phyloP scores from a whole-genome alignment of 345 rosid genomes.

The Gossypium raimondii region DNA sequence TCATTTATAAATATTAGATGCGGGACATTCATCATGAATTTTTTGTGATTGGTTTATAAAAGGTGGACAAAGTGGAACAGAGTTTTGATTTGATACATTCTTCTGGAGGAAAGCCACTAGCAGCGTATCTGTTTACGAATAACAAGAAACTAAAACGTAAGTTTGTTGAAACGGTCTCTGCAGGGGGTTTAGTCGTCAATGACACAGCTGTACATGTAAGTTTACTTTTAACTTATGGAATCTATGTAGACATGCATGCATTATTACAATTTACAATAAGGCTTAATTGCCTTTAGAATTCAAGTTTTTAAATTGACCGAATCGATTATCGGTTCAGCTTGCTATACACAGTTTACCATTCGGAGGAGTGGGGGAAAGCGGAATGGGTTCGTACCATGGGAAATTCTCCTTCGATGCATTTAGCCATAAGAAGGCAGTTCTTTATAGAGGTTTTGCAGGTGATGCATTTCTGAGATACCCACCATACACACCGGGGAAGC shows the following conservation, averaged over 20 bases:
- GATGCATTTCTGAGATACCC: conserved; percentile 74
- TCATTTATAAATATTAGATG: no score
- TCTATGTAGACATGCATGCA: conserved; percentile 9
- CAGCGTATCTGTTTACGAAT: conserved; percentile 82
- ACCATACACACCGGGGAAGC: conserved; percentile 67
- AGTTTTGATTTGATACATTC: conserved; percentile 67
- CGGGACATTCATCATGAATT: not conserved
- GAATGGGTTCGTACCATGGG: conserved; percentile 89
- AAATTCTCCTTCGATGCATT: conserved; percentile 93
- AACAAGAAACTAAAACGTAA: conserved; percentile 60
- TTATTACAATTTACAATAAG: not conserved
- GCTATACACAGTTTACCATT: conserved; percentile 65
- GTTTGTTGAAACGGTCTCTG: conserved; percentile 65
- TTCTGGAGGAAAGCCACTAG: conserved; percentile 74
- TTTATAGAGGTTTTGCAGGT: conserved; percentile 56
- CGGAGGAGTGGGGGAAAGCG: conserved; percentile 97
- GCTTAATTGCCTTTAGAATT: no score
- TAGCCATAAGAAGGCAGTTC: conserved; percentile 91
- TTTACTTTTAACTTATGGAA: conserved; percentile 13
- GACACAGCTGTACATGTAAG: conserved; percentile 83
- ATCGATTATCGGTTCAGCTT: conserved; percentile 41
- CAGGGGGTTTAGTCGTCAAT: conserved; percentile 82
- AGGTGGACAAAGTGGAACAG: conserved; percentile 80
- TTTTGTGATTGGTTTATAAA: conserved; percentile 18
- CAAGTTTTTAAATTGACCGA: no score